Base-by-base conservation (phyloP, 345 rosid genomes). In the Raphanus sativus region DNA sequence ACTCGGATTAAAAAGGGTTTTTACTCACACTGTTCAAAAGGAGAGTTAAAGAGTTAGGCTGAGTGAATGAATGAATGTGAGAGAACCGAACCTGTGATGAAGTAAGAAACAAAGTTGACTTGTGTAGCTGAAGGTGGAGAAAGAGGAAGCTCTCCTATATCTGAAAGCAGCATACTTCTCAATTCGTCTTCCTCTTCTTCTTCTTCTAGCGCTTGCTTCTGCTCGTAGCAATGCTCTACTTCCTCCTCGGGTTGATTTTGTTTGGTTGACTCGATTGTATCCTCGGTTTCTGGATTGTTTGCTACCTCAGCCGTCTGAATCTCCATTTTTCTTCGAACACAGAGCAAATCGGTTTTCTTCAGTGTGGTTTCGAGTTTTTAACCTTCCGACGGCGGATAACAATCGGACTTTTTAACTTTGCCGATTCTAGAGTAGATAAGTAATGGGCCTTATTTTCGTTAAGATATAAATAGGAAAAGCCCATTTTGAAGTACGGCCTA, bases 81-180 rank as follows among this genome's bases (percentile, higher is more conserved):
- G 33, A 69, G 11, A 21, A 21, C 21, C 21, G 29, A 69, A 88
- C 98, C 97, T 84, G 93, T 88, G 73, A 91, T 90, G 83, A 87
- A 92, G 80, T 86, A 92, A 58, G 90, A 79, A 73, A 81, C 85
- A 80, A 89, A 93, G 61, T 91, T 93, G 83, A 85, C 55, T 61
- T 89, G 87, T 69, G 90, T 87, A 40, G 97, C 87, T 15, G 99
- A 84, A 25, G 88, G 91, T 34, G 99, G 98, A 60, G 48, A 25
- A 42, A 74, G 62, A 0, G 97, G 97, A 75, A 93, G 96, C 38
- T 84, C 83, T 56, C 72, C 50, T 3, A 76, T 66, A 63, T 87
- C 86, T 32, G 97, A 89, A 17, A 90, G 80, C 59, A 90, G 84
- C 8, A 93, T 86, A 72, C 82, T 84, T 71, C 70, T 77, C 80